phyloP scores from a whole-genome alignment of 768 basidiomycete species.

The Dacryopinax primogenitus region DNA sequence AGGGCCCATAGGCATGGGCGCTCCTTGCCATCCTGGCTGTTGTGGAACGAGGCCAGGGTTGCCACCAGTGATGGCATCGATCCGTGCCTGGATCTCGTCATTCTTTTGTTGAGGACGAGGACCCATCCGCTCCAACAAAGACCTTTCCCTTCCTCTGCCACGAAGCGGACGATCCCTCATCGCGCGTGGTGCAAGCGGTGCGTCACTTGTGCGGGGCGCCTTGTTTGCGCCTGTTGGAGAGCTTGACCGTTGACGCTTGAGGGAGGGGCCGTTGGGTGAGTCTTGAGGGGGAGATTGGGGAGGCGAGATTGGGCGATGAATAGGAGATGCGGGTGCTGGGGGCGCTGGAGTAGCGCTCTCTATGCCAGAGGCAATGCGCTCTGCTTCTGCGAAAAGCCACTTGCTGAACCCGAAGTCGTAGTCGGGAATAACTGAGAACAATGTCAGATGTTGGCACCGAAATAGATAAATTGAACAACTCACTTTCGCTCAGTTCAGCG shows the following conservation, averaged over 20 bases:
- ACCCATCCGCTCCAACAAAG: constrained; percentile 73
- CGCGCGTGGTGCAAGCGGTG: constrained; percentile 76
- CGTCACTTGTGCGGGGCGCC: constrained; percentile 49
- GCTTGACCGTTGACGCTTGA: constrained; percentile 20
- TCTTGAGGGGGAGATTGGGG: constrained; percentile 18
- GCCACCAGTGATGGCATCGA: constrained; percentile 52
- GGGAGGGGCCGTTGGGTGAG: constrained; percentile 19
- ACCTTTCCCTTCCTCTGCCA: constrained; percentile 37
- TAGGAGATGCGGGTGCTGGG: constrained; percentile 25
- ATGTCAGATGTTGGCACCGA: not conserved
- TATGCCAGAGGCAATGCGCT: constrained; percentile 17
- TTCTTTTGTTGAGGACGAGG: constrained; percentile 6
- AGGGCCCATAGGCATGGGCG: constrained; percentile 23
- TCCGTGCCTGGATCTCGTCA: constrained; percentile 67
- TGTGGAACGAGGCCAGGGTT: not conserved
- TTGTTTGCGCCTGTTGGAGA: constrained; percentile 38
- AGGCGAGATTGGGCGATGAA: constrained; percentile 22
- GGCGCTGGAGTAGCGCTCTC: constrained; percentile 28
- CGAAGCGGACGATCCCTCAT: constrained; percentile 39
- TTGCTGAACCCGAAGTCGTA: constrained; percentile 72
- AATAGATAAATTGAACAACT: constrained; percentile 37
- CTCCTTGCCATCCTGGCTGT: constrained; percentile 27
- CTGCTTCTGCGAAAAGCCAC: constrained; percentile 75
- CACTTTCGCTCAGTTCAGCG: constrained; percentile 74
- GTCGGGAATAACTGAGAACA: constrained; percentile 15